These are phyloP conservation scores for Hippophae tibetana DNA, from an alignment of 306 rosid genomes.

Conservation along the genomic window DNA sequence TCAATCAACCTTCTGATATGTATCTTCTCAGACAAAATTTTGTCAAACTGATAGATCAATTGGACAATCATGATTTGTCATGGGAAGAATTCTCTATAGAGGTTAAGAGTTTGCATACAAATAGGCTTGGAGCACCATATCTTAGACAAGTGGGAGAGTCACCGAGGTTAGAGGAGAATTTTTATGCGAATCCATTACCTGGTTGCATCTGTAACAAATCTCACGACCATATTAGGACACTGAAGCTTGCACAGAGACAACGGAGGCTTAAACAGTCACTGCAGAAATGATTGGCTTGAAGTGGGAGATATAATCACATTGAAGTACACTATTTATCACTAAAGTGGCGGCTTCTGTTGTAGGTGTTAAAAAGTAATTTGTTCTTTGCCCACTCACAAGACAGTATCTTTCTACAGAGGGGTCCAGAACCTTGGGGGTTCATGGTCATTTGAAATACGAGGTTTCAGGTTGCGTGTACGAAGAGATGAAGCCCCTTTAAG, in stretches of 20 bases:
- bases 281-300: constrained; percentile 32
- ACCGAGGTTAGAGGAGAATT: constrained; percentile 84
- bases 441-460: constrained; percentile 12
- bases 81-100: constrained; percentile 59
- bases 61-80: constrained; percentile 40
- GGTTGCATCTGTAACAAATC: constrained; percentile 78
- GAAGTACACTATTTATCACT: constrained; percentile 23
- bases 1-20: constrained; percentile 8
- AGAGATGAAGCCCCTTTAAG: constrained; percentile 19
- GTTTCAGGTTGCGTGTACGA: constrained; percentile 30
- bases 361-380: constrained; percentile 28
- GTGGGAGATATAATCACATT: constrained; percentile 10
- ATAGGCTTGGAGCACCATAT: constrained; percentile 75
- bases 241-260: constrained; percentile 27
- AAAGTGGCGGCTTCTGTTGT: constrained; percentile 22
- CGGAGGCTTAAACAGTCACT: constrained; percentile 13
- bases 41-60: constrained; percentile 61
- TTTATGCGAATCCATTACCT: constrained; percentile 86
- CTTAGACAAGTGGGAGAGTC: constrained; percentile 59
- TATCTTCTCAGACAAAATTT: constrained; percentile 52
- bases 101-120: constrained; percentile 51
- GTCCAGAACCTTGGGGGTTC: constrained; percentile 25
- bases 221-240: constrained; percentile 24
- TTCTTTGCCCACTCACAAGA: constrained; percentile 20
- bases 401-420: constrained; percentile 26